Base-by-base conservation (phyloP, 2,329 filamentous ascomycete genomes). In the Paraphoma chrysanthemicola region DNA sequence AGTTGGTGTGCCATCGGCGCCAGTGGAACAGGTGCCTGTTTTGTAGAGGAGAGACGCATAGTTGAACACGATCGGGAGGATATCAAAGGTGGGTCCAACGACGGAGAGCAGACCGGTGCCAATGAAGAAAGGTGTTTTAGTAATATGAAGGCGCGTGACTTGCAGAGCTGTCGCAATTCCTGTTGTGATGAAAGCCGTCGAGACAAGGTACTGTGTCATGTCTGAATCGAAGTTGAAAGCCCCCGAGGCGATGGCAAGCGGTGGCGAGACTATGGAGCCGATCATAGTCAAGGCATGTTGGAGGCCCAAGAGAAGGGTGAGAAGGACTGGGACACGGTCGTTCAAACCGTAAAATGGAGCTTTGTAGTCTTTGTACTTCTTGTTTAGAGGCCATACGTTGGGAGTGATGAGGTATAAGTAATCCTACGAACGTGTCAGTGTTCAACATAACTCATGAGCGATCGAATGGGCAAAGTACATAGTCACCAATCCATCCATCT, bases 401-500 rank as follows among this genome's bases (percentile, higher is more conserved):
- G 59, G 61, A 1, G 62, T 65, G 8, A 64, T 57, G 10, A 66
- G 62, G 63, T 74, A 70, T 44, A 78, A 64, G 55, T 77, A 72
- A 56, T 79, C 77, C 71, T 78, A 23, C 29, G 44, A 52, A 23
- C 36, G 18, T 31, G 44, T 36, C 33, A 36, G 33, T 36, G 7
- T 7, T 23, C 23, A 23, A 23, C 2, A 23, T 23, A 23, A 23
- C 23, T 23, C 23, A 23, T 23, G 23, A 23, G 23, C 5, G 23
- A 23, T 23, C 28, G 54, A 28, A 11, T 33, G 39, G 14, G 12
- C 28, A 36, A 53, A 63, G 28, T 62, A 78, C 77, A 67, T 78
- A 78, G 64, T 78, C 71, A 11, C 77, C 77, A 47, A 78, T 51
- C 74, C 75, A 79, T 2, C 77, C 74, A 60, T 77, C 74, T 42